Conservation (phyloP, 192 early-diverging fungal species). For the Podila verticillata region DNA sequence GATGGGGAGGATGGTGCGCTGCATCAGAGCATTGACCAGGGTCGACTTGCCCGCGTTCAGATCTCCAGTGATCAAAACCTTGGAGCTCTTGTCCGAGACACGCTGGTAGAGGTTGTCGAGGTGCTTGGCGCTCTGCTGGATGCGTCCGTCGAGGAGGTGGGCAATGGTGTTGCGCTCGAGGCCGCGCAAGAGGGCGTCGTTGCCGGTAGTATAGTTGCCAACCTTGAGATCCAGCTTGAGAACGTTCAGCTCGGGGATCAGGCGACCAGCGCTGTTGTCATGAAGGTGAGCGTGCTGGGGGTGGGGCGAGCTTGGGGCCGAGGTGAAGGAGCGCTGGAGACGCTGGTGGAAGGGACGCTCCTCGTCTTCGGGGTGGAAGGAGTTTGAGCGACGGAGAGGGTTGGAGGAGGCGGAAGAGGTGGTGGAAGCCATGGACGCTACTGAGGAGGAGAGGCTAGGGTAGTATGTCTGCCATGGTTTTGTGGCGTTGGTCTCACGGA, state of each 20-base stretch:
- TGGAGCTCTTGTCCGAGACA: slow-evolving; percentile 89
- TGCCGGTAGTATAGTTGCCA: slow-evolving; percentile 68
- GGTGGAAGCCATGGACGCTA: slow-evolving; percentile 16
- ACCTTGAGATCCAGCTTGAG: slow-evolving; percentile 77
- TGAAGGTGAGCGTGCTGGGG: slow-evolving; percentile 15
- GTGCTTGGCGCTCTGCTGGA: slow-evolving; percentile 75
- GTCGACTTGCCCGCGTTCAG: slow-evolving; percentile 98
- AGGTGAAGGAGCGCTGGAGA: slow-evolving; percentile 49
- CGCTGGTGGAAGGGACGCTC: slow-evolving; percentile 24
- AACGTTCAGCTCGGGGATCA: slow-evolving; percentile 61
- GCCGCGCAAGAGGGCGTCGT: slow-evolving; percentile 63
- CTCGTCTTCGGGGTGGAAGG: slow-evolving; percentile 46
- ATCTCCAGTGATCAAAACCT: slow-evolving; percentile 97
- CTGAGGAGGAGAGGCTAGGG: slow-evolving; percentile 40
- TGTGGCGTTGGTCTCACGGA: slow-evolving; percentile 72
- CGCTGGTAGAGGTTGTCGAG: slow-evolving; percentile 86
- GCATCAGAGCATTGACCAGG: slow-evolving; percentile 95
- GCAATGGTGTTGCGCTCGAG: slow-evolving; percentile 77
- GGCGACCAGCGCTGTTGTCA: slow-evolving; percentile 39
- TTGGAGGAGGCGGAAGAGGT: slow-evolving; percentile 19
- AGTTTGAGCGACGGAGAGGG: slow-evolving; percentile 30
- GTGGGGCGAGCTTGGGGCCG: slow-evolving; percentile 28
- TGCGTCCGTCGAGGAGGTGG: slow-evolving; percentile 73
- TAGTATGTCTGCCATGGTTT: slow-evolving; percentile 73
- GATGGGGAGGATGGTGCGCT: slow-evolving; percentile 88